A percentile compares a stretch with the other conserved stretches of the same genome.
phyloP scores from a whole-genome alignment of 768 basidiomycete genomes.

The Lactarius vividus region DNA sequence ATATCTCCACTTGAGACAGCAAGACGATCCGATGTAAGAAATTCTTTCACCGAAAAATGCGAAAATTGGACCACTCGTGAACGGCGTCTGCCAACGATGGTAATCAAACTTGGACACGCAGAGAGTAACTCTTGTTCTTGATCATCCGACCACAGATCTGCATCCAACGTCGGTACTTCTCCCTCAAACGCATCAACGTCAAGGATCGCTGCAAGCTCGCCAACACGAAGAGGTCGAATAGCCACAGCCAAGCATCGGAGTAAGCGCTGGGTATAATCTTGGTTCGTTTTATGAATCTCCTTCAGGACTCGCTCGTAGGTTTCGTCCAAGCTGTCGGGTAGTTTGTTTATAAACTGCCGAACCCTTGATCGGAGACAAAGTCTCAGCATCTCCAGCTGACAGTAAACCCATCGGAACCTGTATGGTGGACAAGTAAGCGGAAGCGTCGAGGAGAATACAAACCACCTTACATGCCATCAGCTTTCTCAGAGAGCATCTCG shows the following conservation, averaged over 20 bases:
- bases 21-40: no score
- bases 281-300: not conserved
- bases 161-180: not conserved
- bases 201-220: not conserved
- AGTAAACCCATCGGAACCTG: no score
- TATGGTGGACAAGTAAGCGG: no score
- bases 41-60: no score
- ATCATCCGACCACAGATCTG: not conserved
- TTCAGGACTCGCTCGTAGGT: not conserved
- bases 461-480: no score
- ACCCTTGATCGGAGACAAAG: not conserved
- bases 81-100: accelerated
- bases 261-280: not conserved
- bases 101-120: not conserved
- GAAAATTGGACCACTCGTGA: not conserved
- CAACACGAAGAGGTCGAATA: not conserved
- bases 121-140: not conserved
- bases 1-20: no score
- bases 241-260: not conserved
- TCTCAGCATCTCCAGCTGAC: no score
- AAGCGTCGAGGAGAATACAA: no score
- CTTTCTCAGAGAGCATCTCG: not conserved
- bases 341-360: not conserved
- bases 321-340: no score
- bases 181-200: not conserved